These are phyloP conservation scores for Saccharomycopsis fodiens DNA, from an alignment of 805 yeast genomes.

Conservation along the genomic window DNA sequence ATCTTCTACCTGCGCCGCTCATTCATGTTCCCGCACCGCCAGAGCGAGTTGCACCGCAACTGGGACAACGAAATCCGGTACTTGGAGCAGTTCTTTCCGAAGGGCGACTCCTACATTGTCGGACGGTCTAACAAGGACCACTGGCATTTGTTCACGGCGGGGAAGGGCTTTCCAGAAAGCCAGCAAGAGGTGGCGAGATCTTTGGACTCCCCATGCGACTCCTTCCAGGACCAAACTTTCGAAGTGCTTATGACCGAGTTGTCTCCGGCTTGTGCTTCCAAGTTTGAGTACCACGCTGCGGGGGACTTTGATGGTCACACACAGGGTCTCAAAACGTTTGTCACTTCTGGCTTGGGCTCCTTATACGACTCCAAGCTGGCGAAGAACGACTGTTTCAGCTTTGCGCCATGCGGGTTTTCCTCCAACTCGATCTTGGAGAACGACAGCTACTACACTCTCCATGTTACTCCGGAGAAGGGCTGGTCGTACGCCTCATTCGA, in stretches of 20 bases:
- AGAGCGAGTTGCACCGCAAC: constrained; percentile 68
- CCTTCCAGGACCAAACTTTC: constrained; percentile 57
- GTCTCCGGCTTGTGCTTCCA: constrained; percentile 44
- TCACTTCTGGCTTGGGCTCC: constrained; percentile 51
- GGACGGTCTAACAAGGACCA: constrained; percentile 79
- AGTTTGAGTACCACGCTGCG: constrained; percentile 48
- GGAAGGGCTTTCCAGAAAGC: constrained; percentile 22
- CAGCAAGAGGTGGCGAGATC: constrained; percentile 13
- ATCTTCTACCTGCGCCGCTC: constrained; percentile 87
- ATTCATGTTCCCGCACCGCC: constrained; percentile 87
- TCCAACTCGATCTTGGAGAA: constrained; percentile 70
- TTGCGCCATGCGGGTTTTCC: constrained; percentile 91
- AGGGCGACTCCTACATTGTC: constrained; percentile 63
- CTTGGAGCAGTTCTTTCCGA: constrained; percentile 56
- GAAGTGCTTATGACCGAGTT: constrained; percentile 90
- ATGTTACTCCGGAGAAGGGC: constrained; percentile 88
- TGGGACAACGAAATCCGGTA: constrained; percentile 78
- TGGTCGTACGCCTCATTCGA: constrained; percentile 97
- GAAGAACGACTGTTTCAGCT: constrained; percentile 78
- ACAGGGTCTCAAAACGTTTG: constrained; percentile 64
- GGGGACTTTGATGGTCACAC: constrained; percentile 72
- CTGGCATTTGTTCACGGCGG: constrained; percentile 82
- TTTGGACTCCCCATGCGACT: constrained; percentile 10
- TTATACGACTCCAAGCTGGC: constrained; percentile 36
- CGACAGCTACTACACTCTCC: constrained; percentile 72